phyloP scores from a whole-genome alignment of 2,329 filamentous ascomycete genomes.

The Talaromyces islandicus region DNA sequence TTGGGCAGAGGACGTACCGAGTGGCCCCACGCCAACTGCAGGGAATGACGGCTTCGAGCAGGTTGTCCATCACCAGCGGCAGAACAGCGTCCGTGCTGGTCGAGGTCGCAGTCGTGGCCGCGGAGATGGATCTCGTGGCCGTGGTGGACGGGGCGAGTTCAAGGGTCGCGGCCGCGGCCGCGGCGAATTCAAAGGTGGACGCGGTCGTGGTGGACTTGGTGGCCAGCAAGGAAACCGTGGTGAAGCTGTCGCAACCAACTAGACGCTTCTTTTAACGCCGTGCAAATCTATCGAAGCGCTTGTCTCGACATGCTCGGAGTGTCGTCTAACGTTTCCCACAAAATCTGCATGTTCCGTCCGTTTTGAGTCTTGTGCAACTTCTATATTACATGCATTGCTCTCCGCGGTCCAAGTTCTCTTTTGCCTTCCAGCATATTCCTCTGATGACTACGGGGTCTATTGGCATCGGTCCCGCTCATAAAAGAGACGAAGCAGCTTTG shows the following conservation, averaged over 20 bases:
- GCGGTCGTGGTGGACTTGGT: slow-evolving; percentile 26
- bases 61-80: slow-evolving; percentile 27
- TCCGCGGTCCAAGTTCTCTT: background rate
- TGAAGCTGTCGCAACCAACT: slow-evolving; percentile 18
- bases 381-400: background rate
- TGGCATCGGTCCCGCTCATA: background rate
- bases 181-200: slow-evolving; percentile 24
- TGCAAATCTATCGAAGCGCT: background rate
- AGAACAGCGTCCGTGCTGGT: slow-evolving; percentile 30
- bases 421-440: background rate
- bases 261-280: slow-evolving; percentile 3
- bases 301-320: background rate
- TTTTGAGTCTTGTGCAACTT: background rate
- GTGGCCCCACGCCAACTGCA: slow-evolving; percentile 31
- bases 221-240: slow-evolving; percentile 21
- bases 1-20: slow-evolving; percentile 77
- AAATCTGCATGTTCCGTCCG: background rate
- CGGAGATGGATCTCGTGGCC: slow-evolving; percentile 32
- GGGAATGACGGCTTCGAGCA: slow-evolving; percentile 32
- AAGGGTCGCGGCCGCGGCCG: slow-evolving; percentile 23
- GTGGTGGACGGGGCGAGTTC: slow-evolving; percentile 16
- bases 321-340: background rate
- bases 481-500: slow-evolving; percentile 4
- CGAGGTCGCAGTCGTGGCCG: slow-evolving; percentile 30
- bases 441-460: background rate